Evolutionary conservation across 306 rosid genomes (phyloP).

Genomic region (Mimosa bimucronata): DNA sequence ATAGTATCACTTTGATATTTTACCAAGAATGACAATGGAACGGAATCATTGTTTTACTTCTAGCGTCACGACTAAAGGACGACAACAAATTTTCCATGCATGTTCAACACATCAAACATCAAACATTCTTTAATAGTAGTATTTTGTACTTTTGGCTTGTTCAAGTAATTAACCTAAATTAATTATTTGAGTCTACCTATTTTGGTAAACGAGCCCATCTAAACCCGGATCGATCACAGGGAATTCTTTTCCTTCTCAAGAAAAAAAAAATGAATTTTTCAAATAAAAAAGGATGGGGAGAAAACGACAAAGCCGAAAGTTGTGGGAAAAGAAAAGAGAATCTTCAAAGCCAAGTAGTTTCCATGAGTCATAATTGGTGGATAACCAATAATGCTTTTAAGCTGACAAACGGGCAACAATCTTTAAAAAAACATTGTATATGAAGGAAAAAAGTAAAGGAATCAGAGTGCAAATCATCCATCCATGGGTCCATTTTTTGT

Average conservation of each 20-base stretch:
- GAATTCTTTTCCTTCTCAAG: neutral
- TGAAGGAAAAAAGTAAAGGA: constrained; percentile 20
- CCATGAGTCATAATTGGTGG: constrained; percentile 24
- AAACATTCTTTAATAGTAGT: neutral
- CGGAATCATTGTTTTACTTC: neutral
- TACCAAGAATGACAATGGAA: neutral
- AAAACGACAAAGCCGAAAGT: constrained; percentile 43
- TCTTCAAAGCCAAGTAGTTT: constrained; percentile 31
- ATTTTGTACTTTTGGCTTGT: neutral
- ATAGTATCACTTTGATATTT: neutral
- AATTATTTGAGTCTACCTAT: neutral
- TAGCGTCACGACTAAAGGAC: neutral
- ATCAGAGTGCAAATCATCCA: constrained; percentile 7
- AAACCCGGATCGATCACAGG: neutral
- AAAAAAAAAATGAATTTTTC: neutral
- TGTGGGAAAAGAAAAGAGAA: constrained; percentile 35
- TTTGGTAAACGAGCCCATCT: neutral
- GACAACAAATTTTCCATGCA: neutral
- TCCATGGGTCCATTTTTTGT: constrained; percentile 22
- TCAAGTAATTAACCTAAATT: neutral
- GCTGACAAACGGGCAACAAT: neutral
- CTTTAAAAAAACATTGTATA: neutral
- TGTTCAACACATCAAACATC: neutral
- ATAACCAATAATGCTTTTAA: constrained; percentile 28
- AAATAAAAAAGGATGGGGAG: neutral